Base-by-base conservation (phyloP, 208 protist genomes). In the Trypanosoma scelopori region DNA sequence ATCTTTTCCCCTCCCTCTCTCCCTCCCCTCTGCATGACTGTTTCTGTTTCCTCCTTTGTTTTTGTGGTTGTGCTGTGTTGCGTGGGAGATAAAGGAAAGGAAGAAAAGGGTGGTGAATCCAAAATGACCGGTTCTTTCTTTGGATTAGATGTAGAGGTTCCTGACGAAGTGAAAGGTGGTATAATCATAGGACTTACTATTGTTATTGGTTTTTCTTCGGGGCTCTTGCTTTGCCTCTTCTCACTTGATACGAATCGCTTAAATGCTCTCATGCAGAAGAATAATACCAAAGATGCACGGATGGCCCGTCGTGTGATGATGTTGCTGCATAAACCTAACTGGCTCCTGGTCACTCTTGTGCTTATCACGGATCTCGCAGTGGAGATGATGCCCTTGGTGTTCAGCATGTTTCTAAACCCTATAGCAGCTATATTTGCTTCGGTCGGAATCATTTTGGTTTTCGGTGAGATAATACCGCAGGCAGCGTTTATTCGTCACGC, bases 401-500 rank as follows among this genome's bases (percentile, higher is more conserved):
- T 93, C 51, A 75, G 80, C 39, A 72, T 67, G 59, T 69, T 91
- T 55, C 57, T 91, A 32, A 74, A 85, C 23, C 80, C 78, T 13
- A 43, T 81, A 20, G 69, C 72, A 18, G 74, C 85, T 20, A 61
- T 93, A 49, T 39, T 81, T 16, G 57, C 78, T 5, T 89, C 78
- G 28, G 81, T 88, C 27, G 71, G 58, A 20, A 72, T 85, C 20
- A 84, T 84, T 5, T 71, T 93, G 20, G 20, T 91, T 32, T 91
- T 89, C 50, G 78, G 84, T 45, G 84, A 93, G 68, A 88, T 91
- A 63, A 68, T 93, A 47, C 82, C 87, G 15, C 78, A 91, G 69
- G 79, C 84, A 11, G 53, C 88, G 32, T 89, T 89, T 57, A 82
- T 86, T 61, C 77, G 82, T 25, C 67, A 82, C 48, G 72, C 78